Conservation (phyloP, 2,329 filamentous ascomycete genomes). For the Colletotrichum endophyticum region DNA sequence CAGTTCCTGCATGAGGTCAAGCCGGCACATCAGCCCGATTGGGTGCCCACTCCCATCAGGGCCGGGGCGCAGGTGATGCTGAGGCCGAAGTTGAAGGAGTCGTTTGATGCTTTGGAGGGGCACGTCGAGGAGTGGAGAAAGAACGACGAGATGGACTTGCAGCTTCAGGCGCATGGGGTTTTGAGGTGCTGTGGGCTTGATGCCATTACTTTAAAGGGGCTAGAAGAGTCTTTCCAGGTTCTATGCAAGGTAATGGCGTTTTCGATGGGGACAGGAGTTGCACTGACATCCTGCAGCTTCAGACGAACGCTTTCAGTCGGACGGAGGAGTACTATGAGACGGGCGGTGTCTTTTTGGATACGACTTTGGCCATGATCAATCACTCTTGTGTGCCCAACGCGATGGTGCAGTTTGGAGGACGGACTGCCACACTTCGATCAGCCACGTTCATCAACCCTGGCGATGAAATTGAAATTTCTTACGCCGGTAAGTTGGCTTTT, state of each 20-base stretch:
- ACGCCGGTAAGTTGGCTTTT: constrained; percentile 52
- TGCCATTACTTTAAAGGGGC: constrained; percentile 45
- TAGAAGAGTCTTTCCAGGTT: constrained; percentile 43
- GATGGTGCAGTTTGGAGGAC: constrained; percentile 58
- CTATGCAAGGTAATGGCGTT: constrained; percentile 56
- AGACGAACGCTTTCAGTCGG: constrained; percentile 67
- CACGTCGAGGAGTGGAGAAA: constrained; percentile 46
- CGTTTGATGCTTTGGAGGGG: constrained; percentile 47
- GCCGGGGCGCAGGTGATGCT: constrained; percentile 58
- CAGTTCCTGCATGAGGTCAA: constrained; percentile 38
- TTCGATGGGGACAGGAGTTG: not conserved
- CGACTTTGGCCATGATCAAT: constrained; percentile 63
- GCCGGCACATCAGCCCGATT: constrained; percentile 29
- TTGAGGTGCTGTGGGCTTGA: constrained; percentile 25
- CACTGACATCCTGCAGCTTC: constrained; percentile 46
- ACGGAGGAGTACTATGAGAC: constrained; percentile 51
- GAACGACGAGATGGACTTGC: constrained; percentile 50
- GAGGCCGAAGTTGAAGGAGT: constrained; percentile 33
- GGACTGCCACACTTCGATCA: constrained; percentile 56
- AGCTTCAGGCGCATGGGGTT: constrained; percentile 46
- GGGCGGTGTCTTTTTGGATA: constrained; percentile 61
- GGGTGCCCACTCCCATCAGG: constrained; percentile 59
- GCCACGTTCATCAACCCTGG: constrained; percentile 51
- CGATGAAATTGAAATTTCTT: constrained; percentile 66
- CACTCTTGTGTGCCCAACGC: constrained; percentile 68